phyloP scores from a whole-genome alignment of 192 early-diverging fungal genomes.

The Fimicolochytrium jonesii region DNA sequence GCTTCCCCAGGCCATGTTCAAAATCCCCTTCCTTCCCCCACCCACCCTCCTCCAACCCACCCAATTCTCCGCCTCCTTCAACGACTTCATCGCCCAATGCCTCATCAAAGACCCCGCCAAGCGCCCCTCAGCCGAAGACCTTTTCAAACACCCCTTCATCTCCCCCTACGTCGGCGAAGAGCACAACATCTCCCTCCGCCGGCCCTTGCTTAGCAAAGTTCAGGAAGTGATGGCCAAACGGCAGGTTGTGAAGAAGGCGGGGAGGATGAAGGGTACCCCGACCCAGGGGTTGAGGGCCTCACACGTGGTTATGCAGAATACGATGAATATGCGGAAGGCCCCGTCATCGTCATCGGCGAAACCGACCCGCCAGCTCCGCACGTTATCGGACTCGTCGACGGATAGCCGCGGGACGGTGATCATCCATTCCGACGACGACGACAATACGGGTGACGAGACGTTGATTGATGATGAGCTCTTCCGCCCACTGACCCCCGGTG shows the following conservation, averaged over 20 bases:
- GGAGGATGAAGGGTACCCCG: not conserved
- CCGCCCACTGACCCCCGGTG: not conserved
- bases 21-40: slow-evolving; percentile 41
- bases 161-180: slow-evolving; percentile 7
- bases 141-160: slow-evolving; percentile 35
- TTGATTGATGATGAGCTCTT: not conserved
- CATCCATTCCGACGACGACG: slow-evolving; percentile 16
- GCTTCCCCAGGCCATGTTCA: slow-evolving; percentile 38
- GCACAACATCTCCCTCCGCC: slow-evolving; percentile 10
- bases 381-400: slow-evolving; percentile 9
- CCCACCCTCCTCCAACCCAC: slow-evolving; percentile 28
- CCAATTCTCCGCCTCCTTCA: slow-evolving; percentile 16
- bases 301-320: not conserved
- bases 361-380: not conserved
- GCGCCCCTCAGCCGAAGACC: slow-evolving; percentile 19
- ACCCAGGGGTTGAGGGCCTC: not conserved
- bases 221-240: slow-evolving; percentile 11
- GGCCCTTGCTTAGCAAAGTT: slow-evolving; percentile 16
- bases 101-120: slow-evolving; percentile 33
- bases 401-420: slow-evolving; percentile 6
- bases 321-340: not conserved
- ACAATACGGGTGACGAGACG: not conserved
- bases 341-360: not conserved
- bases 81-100: slow-evolving; percentile 36
- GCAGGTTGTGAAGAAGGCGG: slow-evolving; percentile 3